Conservation (phyloP, 805 yeast species). For the Cyberlindnera mycetangii region DNA sequence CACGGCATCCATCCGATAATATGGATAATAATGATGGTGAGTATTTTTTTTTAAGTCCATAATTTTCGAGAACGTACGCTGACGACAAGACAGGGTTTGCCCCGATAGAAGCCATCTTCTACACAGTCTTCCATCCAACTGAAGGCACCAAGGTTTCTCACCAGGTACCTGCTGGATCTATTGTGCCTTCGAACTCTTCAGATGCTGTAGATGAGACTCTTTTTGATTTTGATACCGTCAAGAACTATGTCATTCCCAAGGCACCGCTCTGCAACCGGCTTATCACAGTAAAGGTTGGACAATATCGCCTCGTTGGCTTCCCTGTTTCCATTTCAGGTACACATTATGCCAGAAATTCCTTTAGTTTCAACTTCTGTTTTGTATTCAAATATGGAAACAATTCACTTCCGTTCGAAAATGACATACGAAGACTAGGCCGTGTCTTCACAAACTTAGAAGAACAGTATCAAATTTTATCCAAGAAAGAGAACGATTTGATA, state of each 20-base stretch:
- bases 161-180: slow-evolving; percentile 83
- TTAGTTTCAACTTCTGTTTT: slow-evolving; percentile 89
- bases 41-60: neutral
- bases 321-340: slow-evolving; percentile 80
- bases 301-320: slow-evolving; percentile 74
- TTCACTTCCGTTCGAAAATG: slow-evolving; percentile 81
- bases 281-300: slow-evolving; percentile 67
- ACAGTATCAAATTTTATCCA: slow-evolving; percentile 74
- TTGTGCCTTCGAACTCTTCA: slow-evolving; percentile 35
- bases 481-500: slow-evolving; percentile 41
- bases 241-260: slow-evolving; percentile 91
- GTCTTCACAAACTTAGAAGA: slow-evolving; percentile 91
- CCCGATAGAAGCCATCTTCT: slow-evolving; percentile 86
- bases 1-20: no score
- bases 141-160: slow-evolving; percentile 91
- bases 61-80: neutral
- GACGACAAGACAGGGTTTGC: slow-evolving; percentile 54
- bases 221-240: slow-evolving; percentile 80
- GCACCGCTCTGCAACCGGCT: slow-evolving; percentile 84
- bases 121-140: slow-evolving; percentile 90
- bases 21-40: slow-evolving; percentile 1
- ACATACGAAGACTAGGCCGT: slow-evolving; percentile 77
- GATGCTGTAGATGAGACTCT: slow-evolving; percentile 39
- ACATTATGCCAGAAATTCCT: slow-evolving; percentile 84
- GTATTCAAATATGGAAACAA: slow-evolving; percentile 83